Evolutionary conservation across 345 rosid species (phyloP).

Genomic region (Eucalyptus erythrocorys): DNA sequence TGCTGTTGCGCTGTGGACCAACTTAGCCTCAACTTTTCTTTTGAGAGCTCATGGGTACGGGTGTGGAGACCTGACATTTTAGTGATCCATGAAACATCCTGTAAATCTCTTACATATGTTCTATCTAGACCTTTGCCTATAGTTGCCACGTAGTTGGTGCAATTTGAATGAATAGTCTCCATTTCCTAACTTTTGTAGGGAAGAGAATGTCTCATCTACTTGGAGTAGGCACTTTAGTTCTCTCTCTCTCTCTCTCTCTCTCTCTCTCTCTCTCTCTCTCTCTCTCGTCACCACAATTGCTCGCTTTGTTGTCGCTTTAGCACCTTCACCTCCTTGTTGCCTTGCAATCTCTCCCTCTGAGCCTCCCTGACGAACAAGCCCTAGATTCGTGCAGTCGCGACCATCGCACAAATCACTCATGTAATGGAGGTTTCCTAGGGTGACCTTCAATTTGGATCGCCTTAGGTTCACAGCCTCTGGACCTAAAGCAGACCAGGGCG

Average conservation of each 20-base stretch:
- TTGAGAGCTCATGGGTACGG: not conserved
- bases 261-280: not conserved
- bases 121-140: not conserved
- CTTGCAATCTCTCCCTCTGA: not conserved
- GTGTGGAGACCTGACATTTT: not conserved
- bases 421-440: not conserved
- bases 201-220: not conserved
- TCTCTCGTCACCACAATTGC: not conserved
- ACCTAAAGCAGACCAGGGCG: not conserved
- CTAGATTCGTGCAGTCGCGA: not conserved
- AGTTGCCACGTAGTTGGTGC: not conserved
- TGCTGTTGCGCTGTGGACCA: not conserved
- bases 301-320: not conserved
- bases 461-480: not conserved
- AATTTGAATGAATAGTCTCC: not conserved
- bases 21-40: not conserved
- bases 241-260: not conserved
- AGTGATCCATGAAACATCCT: not conserved
- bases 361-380: not conserved
- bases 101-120: not conserved
- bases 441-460: not conserved
- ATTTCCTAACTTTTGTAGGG: not conserved
- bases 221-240: not conserved
- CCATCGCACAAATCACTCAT: not conserved
- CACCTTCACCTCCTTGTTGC: not conserved